phyloP scores from a whole-genome alignment of 495 filamentous ascomycete genomes.

The Tuber calosporum region DNA sequence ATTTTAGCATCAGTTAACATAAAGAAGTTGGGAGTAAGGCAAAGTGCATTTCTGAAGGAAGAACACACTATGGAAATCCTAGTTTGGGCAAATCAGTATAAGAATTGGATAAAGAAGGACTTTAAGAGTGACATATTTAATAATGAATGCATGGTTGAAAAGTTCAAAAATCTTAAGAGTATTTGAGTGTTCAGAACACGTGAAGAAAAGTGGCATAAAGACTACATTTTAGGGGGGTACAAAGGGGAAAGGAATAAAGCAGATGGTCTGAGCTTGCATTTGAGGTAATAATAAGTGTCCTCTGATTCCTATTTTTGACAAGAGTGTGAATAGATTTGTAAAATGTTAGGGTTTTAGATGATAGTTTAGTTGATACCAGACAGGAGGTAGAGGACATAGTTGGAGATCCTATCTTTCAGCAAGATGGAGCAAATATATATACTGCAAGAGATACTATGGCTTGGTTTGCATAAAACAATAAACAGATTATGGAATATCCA shows the following conservation, averaged over 20 bases:
- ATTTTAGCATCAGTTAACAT: neutral
- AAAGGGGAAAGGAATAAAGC: neutral
- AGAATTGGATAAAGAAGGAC: conserved; percentile 2
- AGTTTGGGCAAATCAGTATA: conserved; percentile 2
- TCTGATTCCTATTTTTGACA: too few relatives aligned
- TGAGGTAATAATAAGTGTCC: too few relatives aligned
- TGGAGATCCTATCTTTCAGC: too few relatives aligned
- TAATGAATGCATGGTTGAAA: too few relatives aligned
- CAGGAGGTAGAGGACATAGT: too few relatives aligned
- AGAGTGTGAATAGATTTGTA: too few relatives aligned
- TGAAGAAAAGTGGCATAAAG: neutral
- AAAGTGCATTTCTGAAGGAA: neutral
- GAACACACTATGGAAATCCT: neutral
- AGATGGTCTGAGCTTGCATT: neutral
- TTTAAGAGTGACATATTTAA: neutral
- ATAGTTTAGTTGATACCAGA: too few relatives aligned
- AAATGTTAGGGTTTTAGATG: too few relatives aligned
- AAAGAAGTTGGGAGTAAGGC: neutral
- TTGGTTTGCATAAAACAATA: too few relatives aligned
- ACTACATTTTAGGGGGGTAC: neutral
- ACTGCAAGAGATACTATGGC: too few relatives aligned
- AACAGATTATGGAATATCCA: too few relatives aligned
- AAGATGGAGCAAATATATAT: too few relatives aligned
- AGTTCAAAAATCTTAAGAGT: neutral
- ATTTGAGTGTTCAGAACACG: conserved; percentile 3